A percentile compares a stretch with the other conserved stretches of the same genome.
Conservation (phyloP, 225 moss, liverwort and hornwort genomes). For the Antitrichia curtipendula region DNA sequence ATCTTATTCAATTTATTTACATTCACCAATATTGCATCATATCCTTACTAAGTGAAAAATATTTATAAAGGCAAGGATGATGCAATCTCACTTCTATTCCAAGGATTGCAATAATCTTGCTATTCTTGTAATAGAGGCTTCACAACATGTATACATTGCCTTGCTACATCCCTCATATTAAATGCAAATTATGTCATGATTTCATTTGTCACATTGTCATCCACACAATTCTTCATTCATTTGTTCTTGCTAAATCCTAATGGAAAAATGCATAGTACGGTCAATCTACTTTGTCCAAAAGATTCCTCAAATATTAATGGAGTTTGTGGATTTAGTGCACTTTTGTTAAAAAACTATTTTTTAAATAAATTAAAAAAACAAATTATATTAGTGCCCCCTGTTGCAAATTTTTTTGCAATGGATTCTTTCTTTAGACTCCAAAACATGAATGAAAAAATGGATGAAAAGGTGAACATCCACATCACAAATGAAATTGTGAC, state of each 20-base stretch:
- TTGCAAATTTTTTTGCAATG: background rate
- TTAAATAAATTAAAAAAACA: background rate
- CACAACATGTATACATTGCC: background rate
- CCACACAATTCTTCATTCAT: background rate
- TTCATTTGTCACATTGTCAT: background rate
- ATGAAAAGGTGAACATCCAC: background rate
- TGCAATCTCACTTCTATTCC: no score
- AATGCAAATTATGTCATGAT: background rate
- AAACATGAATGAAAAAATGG: no score
- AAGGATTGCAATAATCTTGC: background rate
- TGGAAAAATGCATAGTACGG: background rate
- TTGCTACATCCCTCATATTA: background rate
- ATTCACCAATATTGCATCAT: no score
- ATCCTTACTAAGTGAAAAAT: no score
- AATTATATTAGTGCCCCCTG: fast-evolving
- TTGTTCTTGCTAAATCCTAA: background rate
- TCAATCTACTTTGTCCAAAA: background rate
- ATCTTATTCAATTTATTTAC: no score
- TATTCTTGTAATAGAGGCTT: background rate
- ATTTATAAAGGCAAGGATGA: no score
- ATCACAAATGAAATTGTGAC: background rate
- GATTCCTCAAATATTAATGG: background rate
- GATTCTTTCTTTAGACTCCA: no score
- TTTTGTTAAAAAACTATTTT: background rate
- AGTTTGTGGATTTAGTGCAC: background rate